phyloP scores from a whole-genome alignment of 2,329 filamentous ascomycete genomes.

The Cephalotrichum gorgonifer region DNA sequence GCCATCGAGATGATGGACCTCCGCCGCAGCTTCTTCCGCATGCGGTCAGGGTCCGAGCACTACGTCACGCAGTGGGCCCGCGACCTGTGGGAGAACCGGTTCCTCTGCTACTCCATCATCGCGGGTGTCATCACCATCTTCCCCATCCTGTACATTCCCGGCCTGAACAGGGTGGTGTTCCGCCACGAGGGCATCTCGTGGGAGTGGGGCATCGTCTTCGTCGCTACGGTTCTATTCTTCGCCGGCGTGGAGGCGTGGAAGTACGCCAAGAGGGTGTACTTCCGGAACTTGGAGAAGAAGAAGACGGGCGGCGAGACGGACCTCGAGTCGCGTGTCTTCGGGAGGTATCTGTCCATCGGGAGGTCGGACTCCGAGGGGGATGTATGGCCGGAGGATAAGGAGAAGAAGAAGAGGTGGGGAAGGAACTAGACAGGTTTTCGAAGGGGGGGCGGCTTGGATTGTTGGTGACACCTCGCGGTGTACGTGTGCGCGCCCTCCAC shows the following conservation, averaged over 20 bases:
- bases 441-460: neutral
- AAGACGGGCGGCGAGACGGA: conserved; percentile 11
- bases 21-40: conserved; percentile 55
- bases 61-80: conserved; percentile 44
- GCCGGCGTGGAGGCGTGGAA: conserved; percentile 57
- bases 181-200: conserved; percentile 54
- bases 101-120: conserved; percentile 38
- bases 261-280: conserved; percentile 49
- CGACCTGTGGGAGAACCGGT: conserved; percentile 45
- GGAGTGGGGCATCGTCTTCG: conserved; percentile 62
- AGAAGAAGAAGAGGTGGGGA: conserved; percentile 7
- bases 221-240: conserved; percentile 52
- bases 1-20: conserved; percentile 61
- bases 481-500: neutral
- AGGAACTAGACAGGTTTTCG: neutral
- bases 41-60: conserved; percentile 36
- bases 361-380: conserved; percentile 8
- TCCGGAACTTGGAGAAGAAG: conserved; percentile 21
- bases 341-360: conserved; percentile 16
- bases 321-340: conserved; percentile 22
- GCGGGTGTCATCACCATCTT: conserved; percentile 46
- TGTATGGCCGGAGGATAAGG: conserved; percentile 1
- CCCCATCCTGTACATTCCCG: conserved; percentile 57
- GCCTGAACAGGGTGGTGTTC: conserved; percentile 55
- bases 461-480: neutral